These are phyloP conservation scores for Alternaria solani DNA, from an alignment of 2,329 filamentous ascomycete genomes.

Conservation along the genomic window DNA sequence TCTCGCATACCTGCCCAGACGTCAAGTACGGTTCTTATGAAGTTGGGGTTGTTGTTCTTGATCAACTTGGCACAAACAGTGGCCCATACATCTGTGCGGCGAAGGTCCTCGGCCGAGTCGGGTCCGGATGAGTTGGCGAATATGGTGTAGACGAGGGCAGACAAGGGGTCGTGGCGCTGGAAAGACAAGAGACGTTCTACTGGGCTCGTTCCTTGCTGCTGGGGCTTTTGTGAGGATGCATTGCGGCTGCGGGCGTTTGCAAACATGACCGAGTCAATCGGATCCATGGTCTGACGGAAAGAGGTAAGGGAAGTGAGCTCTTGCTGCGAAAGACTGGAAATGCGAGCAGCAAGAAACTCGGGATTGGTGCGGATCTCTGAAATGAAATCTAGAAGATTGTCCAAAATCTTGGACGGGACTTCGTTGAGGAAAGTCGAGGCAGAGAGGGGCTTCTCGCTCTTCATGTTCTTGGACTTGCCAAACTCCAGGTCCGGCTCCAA, in stretches of 20 bases:
- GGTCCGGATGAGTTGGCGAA: conserved; percentile 87
- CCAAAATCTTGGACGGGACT: conserved; percentile 76
- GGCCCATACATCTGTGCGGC: conserved; percentile 87
- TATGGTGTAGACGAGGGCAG: conserved; percentile 84
- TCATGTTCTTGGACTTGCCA: conserved; percentile 46
- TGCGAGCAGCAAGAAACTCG: conserved; percentile 83
- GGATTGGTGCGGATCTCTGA: conserved; percentile 84
- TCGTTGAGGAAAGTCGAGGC: conserved; percentile 66
- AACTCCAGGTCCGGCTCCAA: conserved; percentile 76
- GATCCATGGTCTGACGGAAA: conserved; percentile 80
- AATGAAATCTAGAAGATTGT: conserved; percentile 80
- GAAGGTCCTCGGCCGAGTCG: conserved; percentile 80
- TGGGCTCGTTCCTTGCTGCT: conserved; percentile 65
- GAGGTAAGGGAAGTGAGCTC: conserved; percentile 81
- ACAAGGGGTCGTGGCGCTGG: conserved; percentile 85
- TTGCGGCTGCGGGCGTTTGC: conserved; percentile 65
- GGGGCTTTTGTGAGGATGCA: conserved; percentile 59
- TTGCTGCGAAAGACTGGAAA: conserved; percentile 75
- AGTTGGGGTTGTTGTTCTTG: conserved; percentile 76
- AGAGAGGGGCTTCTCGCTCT: conserved; percentile 55
- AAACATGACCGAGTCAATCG: conserved; percentile 82
- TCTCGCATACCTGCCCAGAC: conserved; percentile 86
- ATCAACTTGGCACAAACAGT: conserved; percentile 85
- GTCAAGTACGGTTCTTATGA: conserved; percentile 84
- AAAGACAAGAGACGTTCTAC: conserved; percentile 88